A percentile compares a stretch with the other conserved stretches of the same genome.
These are phyloP conservation scores for Solanum sitiens DNA, from an alignment of 257 asterid genomes.

Conservation along the genomic window DNA sequence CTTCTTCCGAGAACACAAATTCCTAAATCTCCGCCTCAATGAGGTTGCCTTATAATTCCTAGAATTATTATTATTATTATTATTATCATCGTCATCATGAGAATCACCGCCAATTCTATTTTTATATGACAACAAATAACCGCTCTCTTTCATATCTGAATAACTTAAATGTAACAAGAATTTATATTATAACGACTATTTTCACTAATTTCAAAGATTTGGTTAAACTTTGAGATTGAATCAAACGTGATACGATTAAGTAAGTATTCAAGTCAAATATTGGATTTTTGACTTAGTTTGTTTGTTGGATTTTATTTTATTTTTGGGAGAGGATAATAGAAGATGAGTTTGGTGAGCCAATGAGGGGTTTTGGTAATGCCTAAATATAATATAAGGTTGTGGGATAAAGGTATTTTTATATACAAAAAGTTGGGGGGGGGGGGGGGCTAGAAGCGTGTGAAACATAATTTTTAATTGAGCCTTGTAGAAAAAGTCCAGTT, in stretches of 20 bases:
- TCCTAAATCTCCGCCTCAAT: slow-evolving; percentile 43
- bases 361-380: neutral
- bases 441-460: neutral
- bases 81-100: neutral
- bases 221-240: neutral
- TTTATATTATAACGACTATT: neutral
- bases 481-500: neutral
- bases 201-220: neutral
- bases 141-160: slow-evolving; percentile 37
- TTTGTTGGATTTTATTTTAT: neutral
- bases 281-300: neutral
- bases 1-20: slow-evolving; percentile 18
- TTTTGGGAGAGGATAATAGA: too few relatives aligned
- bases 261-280: neutral
- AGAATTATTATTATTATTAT: too few relatives aligned
- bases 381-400: neutral
- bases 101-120: neutral
- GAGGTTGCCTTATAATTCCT: neutral
- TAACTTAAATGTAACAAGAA: neutral
- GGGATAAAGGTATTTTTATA: neutral
- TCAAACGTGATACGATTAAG: neutral
- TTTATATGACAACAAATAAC: slow-evolving; percentile 32
- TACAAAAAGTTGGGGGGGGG: neutral
- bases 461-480: too few relatives aligned
- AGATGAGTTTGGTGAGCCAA: neutral